Base-by-base conservation (phyloP, 1,284 basidiomycete genomes). In the Malassezia psittaci region DNA sequence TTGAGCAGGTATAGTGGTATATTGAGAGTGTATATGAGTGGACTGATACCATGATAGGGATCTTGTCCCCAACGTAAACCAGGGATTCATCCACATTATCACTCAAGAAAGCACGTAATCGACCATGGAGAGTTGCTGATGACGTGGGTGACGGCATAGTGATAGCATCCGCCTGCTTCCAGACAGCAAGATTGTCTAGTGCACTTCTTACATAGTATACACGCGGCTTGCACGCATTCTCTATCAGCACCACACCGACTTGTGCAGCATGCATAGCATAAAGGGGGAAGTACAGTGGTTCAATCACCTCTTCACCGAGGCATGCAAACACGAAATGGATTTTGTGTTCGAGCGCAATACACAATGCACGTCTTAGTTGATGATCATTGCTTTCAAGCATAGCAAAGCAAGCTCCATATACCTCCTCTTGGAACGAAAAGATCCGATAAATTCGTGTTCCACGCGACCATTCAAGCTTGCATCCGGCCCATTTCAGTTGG, bases 181-280 rank as follows among this genome's bases (percentile, higher is more conserved):
- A 48, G 36, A 32, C 10, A 16, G 51, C 61, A 5, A 65, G 51
- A 16, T 71, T 65, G 41, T 69, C 66, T 37, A 67, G 63, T 42
- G 60, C 62, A 19, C 64, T 53, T 1, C 64, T 59, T 5, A 73
- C 56, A 40, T 67, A 68, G 52, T 67, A 69, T 35, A 65, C 66
- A 44, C 58, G 61, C 1, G 70, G 63, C 8, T 66, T 38, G 24
- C 38, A 38, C 9, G 37, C 21, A 11, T 16, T 47, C 9, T 49
- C 35, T 46, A 65, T 58, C 8, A 72, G 44, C 6, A 72, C 47
- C 24, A 72, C 51, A 35, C 68, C 69, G 10, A 57, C 19, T 0
- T 55, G 56, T 5, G 65, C 53, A 9, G 66, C 65, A 29, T 59
- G 62, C 16, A 64, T 57, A 21, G 51, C 52, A 16, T 60, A 45